Evolutionary conservation across 139 green algal species (phyloP).

Genomic region (Chlamydomonas incerta): DNA sequence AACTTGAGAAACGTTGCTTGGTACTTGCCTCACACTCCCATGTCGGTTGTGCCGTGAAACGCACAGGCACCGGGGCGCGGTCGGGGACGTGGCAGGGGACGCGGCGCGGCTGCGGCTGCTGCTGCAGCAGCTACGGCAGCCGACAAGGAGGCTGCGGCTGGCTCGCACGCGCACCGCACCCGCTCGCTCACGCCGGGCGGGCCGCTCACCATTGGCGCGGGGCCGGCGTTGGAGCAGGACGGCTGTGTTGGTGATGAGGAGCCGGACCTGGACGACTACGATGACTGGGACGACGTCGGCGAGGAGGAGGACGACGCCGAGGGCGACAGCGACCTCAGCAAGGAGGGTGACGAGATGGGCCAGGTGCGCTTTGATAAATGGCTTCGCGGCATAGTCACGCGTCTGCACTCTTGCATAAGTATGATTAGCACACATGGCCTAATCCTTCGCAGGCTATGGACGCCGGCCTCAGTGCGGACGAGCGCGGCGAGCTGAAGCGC

Average conservation of each 20-base stretch:
- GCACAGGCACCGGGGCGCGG: conserved; percentile 4
- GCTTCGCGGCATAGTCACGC: neutral
- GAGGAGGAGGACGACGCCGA: conserved; percentile 3
- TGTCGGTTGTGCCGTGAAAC: too few relatives aligned
- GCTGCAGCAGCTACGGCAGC: neutral
- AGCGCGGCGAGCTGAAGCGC: conserved; percentile 40
- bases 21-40: too few relatives aligned
- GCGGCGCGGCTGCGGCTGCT: neutral
- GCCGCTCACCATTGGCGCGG: neutral
- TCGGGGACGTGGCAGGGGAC: neutral
- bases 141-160: neutral
- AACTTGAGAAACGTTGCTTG: too few relatives aligned
- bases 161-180: conserved; percentile 9
- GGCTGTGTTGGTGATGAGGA: conserved; percentile 30
- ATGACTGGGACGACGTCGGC: neutral
- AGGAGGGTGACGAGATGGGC: conserved; percentile 14
- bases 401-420: neutral
- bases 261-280: conserved; percentile 20
- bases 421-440: too few relatives aligned
- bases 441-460: neutral
- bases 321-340: neutral
- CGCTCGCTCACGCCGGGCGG: conserved; percentile 18
- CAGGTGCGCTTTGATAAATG: too few relatives aligned
- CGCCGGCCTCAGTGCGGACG: neutral
- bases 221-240: neutral